A percentile compares a stretch with the other conserved stretches of the same genome.
Conservation (phyloP, 306 rosid species). For the Quercus mongolica region DNA sequence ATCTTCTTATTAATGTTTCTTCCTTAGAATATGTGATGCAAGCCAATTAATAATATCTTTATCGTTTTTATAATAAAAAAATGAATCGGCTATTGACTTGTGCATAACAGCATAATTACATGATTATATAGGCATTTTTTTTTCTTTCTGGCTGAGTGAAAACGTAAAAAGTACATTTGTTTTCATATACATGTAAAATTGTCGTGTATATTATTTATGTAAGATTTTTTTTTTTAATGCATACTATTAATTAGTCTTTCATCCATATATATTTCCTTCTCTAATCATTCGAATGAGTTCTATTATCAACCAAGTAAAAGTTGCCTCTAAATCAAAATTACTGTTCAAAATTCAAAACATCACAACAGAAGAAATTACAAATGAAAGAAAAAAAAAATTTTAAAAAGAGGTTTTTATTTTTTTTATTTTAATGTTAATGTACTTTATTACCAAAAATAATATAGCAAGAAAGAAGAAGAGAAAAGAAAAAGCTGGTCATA, state of each 20-base stretch:
- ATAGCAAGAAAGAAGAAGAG: slow-evolving; percentile 34
- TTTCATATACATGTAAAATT: not conserved
- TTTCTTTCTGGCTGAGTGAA: too few species aligned
- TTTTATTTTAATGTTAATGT: too few species aligned
- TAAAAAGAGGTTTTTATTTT: not conserved
- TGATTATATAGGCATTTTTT: too few species aligned
- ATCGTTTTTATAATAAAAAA: not conserved
- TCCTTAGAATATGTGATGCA: too few species aligned
- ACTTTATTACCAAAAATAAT: slow-evolving; percentile 24
- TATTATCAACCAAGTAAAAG: too few species aligned
- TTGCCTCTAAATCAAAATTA: not conserved
- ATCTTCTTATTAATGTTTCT: too few species aligned
- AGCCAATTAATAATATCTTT: too few species aligned
- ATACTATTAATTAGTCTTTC: not conserved
- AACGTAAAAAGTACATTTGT: not conserved
- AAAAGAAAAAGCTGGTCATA: slow-evolving; percentile 41
- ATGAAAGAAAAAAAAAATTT: not conserved
- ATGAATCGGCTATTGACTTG: not conserved
- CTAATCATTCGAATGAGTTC: too few species aligned
- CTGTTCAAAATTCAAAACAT: not conserved
- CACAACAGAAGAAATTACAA: not conserved
- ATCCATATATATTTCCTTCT: too few species aligned
- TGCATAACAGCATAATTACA: not conserved
- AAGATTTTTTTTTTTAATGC: not conserved
- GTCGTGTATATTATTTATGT: not conserved